Percentiles rank a stretch among this genome's conserved stretches.
These are phyloP conservation scores for Ogataea naganishii DNA, from an alignment of 805 yeast species.

Conservation along the genomic window DNA sequence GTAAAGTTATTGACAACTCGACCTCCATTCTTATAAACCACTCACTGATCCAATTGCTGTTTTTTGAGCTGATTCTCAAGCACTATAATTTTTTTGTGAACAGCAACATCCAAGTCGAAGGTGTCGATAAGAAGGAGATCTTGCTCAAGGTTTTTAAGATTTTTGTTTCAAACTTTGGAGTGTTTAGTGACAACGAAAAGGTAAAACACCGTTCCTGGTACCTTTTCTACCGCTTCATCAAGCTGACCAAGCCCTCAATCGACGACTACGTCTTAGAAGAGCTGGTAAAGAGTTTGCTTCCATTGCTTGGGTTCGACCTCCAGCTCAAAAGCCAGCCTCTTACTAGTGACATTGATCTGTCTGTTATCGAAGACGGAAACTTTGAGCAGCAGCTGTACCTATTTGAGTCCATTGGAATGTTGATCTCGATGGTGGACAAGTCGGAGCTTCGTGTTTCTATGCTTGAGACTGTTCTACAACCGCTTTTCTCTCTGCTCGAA, in stretches of 20 bases:
- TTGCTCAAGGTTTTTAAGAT: conserved; percentile 60
- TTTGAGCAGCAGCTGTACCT: conserved; percentile 76
- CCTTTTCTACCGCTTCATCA: conserved; percentile 73
- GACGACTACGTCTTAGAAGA: conserved; percentile 43
- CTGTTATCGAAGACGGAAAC: conserved; percentile 46
- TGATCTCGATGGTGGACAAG: conserved; percentile 49
- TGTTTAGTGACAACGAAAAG: conserved; percentile 63
- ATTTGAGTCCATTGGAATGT: conserved; percentile 79
- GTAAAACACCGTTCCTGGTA: conserved; percentile 89
- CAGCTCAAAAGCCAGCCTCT: conserved; percentile 23
- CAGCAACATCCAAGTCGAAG: conserved; percentile 29
- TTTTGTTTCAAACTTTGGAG: conserved; percentile 74
- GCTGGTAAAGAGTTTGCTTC: conserved; percentile 51
- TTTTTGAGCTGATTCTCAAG: conserved; percentile 79
- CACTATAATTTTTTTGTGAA: conserved; percentile 57
- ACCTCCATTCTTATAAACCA: conserved; percentile 45
- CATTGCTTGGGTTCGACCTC: conserved; percentile 57
- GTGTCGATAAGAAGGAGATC: conserved; percentile 36
- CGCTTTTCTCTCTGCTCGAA: conserved; percentile 67
- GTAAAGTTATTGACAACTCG: conserved; percentile 30
- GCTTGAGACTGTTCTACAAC: conserved; percentile 61
- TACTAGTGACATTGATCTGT: conserved; percentile 22
- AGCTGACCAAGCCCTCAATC: conserved; percentile 60
- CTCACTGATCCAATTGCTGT: conserved; percentile 72
- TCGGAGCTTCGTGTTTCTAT: conserved; percentile 32